Base-by-base conservation (phyloP, 371 early-diverging fungal genomes). In the Circinella minor region DNA sequence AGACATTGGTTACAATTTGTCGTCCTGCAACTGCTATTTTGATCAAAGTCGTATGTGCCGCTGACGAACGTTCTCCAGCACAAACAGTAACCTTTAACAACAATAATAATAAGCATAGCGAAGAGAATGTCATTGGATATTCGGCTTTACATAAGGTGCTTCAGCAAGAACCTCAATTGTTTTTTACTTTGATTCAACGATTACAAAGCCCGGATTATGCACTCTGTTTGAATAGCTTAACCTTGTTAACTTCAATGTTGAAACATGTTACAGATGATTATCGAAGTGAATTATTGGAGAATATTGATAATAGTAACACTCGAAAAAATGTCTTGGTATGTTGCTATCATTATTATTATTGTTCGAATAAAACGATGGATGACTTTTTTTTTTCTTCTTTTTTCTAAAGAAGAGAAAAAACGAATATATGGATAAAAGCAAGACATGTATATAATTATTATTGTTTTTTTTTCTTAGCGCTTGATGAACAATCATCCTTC, bases 11-110 rank as follows among this genome's bases (percentile, higher is more conserved):
- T 9, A 92, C 90, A 27, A 87, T 93, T 69, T 89, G 89, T 72
- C 83, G 91, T 7, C 93, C 93, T 1, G 92, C 91, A 10, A 91
- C 90, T 0, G 88, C 90, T 3, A 85, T 91, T 51, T 77, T 93
- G 38, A 85, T 89, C 68, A 90, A 90, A 68, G 74, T 93, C 3
- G 85, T 89, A 10, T 80, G 80, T 55, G 84, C 89, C 36, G 43
- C 43, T 6, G 43, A 43, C 43, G 85, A 87, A 66, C 70, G 77
- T 51, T 54, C 72, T 5, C n/a, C 51, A 36, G 63, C 67, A 13
- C 43, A 43, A 43, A 11, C 43, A 43, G 43, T 3, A 55, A 20
- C 43, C 38, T 64, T 20, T 55, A 65, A 48, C 69, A 51, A 17
- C 15, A 51, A 8, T 15, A 13, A 59, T 54, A 4, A 55, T 27